These are phyloP conservation scores for Cnidoscolus chayamansa DNA, from an alignment of 441 rosid genomes.

Conservation along the genomic window DNA sequence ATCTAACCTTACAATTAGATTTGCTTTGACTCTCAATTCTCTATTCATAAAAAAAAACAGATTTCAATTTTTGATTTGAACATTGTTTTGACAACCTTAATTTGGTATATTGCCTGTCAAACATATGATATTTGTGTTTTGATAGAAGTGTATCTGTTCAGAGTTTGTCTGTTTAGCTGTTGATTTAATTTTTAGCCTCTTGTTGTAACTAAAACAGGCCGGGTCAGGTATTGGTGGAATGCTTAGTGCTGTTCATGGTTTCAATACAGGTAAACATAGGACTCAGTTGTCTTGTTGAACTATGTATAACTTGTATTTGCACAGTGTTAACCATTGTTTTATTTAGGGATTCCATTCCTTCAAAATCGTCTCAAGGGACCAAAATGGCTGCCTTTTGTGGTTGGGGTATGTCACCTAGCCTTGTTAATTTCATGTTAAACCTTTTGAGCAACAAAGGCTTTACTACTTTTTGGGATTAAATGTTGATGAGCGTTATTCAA, in stretches of 20 bases:
- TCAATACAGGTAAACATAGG: slow-evolving; percentile 59
- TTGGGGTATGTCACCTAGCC: slow-evolving; percentile 49
- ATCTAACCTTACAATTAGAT: no score
- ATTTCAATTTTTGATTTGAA: no score
- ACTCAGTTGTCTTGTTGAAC: slow-evolving; percentile 2
- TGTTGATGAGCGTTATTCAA: neutral
- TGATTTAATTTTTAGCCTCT: slow-evolving; percentile 3
- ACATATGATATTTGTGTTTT: no score
- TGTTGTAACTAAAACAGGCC: slow-evolving; percentile 40
- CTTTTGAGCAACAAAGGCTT: neutral
- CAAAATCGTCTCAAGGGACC: slow-evolving; percentile 73
- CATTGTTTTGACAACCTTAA: no score
- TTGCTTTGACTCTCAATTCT: no score
- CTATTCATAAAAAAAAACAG: no score
- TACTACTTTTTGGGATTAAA: neutral
- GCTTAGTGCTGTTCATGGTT: slow-evolving; percentile 84
- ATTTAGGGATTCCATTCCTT: slow-evolving; percentile 67
- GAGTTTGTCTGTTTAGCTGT: neutral
- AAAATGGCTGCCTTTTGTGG: slow-evolving; percentile 75
- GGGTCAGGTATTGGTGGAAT: slow-evolving; percentile 84
- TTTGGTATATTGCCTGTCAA: no score
- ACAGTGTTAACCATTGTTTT: slow-evolving; percentile 15
- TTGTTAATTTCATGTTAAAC: slow-evolving; percentile 5
- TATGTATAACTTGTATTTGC: slow-evolving; percentile 8
- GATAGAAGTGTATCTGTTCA: neutral